phyloP scores from a whole-genome alignment of 2,329 filamentous ascomycete species.

The Cladophialophora yegresii region DNA sequence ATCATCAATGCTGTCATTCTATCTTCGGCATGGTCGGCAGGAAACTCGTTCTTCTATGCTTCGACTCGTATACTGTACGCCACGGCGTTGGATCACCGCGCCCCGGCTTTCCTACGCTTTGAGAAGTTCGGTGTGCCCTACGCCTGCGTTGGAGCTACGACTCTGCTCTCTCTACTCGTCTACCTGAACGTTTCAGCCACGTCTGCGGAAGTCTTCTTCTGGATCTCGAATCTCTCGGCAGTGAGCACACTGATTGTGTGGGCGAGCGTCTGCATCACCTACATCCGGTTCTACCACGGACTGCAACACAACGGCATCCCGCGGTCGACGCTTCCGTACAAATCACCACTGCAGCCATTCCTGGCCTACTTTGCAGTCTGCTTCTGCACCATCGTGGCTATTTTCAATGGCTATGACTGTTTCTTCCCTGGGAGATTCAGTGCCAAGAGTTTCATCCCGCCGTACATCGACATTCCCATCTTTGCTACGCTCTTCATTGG shows the following conservation, averaged over 20 bases:
- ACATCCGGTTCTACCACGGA: conserved; percentile 56
- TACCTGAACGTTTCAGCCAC: conserved; percentile 40
- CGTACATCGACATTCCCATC: conserved; percentile 26
- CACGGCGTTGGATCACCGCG: conserved; percentile 37
- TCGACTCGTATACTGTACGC: conserved; percentile 42
- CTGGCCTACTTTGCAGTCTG: conserved; percentile 17
- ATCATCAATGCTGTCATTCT: conserved; percentile 47
- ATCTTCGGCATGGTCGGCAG: conserved; percentile 46
- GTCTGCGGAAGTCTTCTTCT: conserved; percentile 48
- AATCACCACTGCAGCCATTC: conserved; percentile 21
- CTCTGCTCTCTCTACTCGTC: conserved; percentile 47
- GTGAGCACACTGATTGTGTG: conserved; percentile 54
- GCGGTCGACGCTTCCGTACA: conserved; percentile 18
- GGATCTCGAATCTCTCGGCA: conserved; percentile 53
- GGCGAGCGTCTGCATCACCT: conserved; percentile 51
- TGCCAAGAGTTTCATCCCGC: conserved; percentile 20
- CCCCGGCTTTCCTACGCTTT: conserved; percentile 53
- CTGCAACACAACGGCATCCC: conserved; percentile 59
- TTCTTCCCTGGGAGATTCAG: conserved; percentile 20
- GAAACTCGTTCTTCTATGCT: conserved; percentile 45
- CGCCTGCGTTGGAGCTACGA: conserved; percentile 58
- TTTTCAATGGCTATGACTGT: conserved; percentile 26
- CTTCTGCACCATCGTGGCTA: conserved; percentile 21
- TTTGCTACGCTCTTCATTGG: conserved; percentile 19
- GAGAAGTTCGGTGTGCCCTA: conserved; percentile 59